These are phyloP conservation scores for Fennellomyces sp. DNA, from an alignment of 371 early-diverging fungal genomes.

Conservation along the genomic window DNA sequence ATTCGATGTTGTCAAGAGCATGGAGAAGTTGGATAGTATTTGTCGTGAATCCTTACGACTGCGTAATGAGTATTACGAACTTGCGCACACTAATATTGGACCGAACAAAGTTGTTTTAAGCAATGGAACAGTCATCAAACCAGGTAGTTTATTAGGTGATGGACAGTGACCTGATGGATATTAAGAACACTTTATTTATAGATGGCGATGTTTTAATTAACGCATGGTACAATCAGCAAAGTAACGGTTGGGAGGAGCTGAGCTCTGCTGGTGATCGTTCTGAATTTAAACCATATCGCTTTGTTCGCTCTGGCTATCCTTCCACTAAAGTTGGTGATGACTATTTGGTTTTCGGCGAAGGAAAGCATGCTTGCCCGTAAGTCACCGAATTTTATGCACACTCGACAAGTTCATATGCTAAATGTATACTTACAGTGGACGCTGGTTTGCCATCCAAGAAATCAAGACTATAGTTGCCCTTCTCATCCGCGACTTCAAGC, in stretches of 20 bases:
- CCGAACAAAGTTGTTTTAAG: conserved; percentile 25
- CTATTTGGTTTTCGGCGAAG: conserved; percentile 55
- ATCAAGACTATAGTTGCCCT: conserved; percentile 21
- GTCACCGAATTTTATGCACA: not conserved
- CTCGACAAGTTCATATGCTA: not conserved
- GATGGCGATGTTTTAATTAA: conserved; percentile 1
- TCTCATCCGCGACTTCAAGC: conserved; percentile 12
- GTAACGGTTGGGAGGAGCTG: not conserved
- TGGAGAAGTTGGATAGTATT: conserved; percentile 52
- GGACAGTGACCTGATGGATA: no score
- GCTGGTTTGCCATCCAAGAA: conserved; percentile 29
- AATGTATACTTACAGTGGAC: conserved; percentile 3
- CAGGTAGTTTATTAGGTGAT: conserved; percentile 39
- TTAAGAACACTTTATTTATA: conserved; percentile 16
- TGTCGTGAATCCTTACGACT: conserved; percentile 47
- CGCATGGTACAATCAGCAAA: not conserved
- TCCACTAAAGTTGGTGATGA: conserved; percentile 44
- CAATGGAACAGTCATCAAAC: conserved; percentile 40
- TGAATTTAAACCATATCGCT: conserved; percentile 50
- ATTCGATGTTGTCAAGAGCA: conserved; percentile 28
- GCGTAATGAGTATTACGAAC: conserved; percentile 17
- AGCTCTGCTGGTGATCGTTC: not conserved
- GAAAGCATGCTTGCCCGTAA: conserved; percentile 40
- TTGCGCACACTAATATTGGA: conserved; percentile 32
- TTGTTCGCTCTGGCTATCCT: conserved; percentile 36